phyloP scores from a whole-genome alignment of 2,329 filamentous ascomycete genomes.

The Exophiala oligosperma region DNA sequence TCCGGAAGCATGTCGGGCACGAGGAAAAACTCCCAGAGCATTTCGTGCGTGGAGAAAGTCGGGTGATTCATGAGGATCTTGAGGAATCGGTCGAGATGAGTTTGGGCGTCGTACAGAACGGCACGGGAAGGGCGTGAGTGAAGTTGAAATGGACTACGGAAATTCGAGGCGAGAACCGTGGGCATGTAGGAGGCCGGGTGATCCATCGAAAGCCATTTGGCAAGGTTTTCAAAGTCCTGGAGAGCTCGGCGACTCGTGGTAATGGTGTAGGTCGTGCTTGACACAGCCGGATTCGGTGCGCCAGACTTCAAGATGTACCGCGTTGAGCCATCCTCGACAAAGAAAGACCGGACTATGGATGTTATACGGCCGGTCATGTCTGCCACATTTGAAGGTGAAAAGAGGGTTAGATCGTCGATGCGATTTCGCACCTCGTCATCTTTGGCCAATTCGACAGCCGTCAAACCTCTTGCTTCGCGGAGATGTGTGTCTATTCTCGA shows the following conservation, averaged over 20 bases:
- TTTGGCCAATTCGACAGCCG: slow-evolving; percentile 93
- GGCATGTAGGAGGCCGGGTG: slow-evolving; percentile 96
- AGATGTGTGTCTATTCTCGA: slow-evolving; percentile 81
- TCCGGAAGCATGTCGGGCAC: slow-evolving; percentile 89
- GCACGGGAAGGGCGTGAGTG: slow-evolving; percentile 88
- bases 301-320: slow-evolving; percentile 93
- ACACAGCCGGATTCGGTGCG: slow-evolving; percentile 63
- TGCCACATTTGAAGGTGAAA: slow-evolving; percentile 56
- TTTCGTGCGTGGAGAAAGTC: slow-evolving; percentile 93
- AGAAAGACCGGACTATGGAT: slow-evolving; percentile 90
- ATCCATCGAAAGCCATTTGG: slow-evolving; percentile 78
- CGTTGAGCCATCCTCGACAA: slow-evolving; percentile 93
- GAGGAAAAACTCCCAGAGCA: slow-evolving; percentile 98
- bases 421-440: slow-evolving; percentile 96
- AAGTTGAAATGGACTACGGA: slow-evolving; percentile 84
- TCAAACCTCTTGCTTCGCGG: slow-evolving; percentile 82
- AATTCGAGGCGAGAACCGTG: slow-evolving; percentile 63
- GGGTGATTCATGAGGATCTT: slow-evolving; percentile 83
- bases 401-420: slow-evolving; percentile 88
- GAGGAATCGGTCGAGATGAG: slow-evolving; percentile 82
- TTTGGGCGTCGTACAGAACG: slow-evolving; percentile 82
- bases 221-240: slow-evolving; percentile 86
- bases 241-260: slow-evolving; percentile 90
- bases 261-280: slow-evolving; percentile 78
- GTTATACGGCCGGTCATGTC: slow-evolving; percentile 79